phyloP scores from a whole-genome alignment of 2,329 filamentous ascomycete genomes.

The Penicillium hesseltinei region DNA sequence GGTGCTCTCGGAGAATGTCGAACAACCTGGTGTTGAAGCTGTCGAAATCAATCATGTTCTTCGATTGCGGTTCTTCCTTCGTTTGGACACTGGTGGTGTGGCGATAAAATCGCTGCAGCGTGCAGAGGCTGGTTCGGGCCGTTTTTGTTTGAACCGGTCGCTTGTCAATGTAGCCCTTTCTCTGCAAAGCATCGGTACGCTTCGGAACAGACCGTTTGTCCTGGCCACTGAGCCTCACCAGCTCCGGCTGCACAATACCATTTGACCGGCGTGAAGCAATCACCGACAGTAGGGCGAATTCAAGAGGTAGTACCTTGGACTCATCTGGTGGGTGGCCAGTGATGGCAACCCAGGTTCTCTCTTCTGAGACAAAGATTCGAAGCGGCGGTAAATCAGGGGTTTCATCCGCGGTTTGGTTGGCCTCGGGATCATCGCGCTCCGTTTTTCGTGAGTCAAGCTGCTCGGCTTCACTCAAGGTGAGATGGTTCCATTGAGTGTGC shows the following conservation, averaged over 20 bases:
- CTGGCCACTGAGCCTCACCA: constrained; percentile 57
- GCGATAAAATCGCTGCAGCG: constrained; percentile 50
- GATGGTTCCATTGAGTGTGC: constrained; percentile 40
- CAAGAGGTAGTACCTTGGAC: constrained; percentile 52
- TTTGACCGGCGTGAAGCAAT: constrained; percentile 55
- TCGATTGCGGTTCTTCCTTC: constrained; percentile 3
- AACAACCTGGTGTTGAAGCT: constrained; percentile 51
- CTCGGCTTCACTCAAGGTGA: constrained; percentile 44
- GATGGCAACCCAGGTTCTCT: constrained; percentile 59
- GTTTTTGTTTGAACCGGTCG: constrained; percentile 48
- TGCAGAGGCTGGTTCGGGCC: constrained; percentile 56
- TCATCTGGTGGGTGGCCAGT: constrained; percentile 59
- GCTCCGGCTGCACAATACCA: constrained; percentile 59
- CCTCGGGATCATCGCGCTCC: not conserved
- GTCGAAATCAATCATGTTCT: constrained; percentile 48
- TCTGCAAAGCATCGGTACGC: constrained; percentile 56
- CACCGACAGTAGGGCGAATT: constrained; percentile 58
- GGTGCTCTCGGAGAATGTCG: constrained; percentile 48
- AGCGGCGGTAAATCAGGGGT: constrained; percentile 7
- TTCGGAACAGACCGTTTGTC: constrained; percentile 65
- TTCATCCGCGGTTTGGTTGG: not conserved
- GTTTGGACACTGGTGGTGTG: constrained; percentile 13
- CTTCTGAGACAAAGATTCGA: constrained; percentile 53
- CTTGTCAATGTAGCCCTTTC: constrained; percentile 63
- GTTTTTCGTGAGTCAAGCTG: constrained; percentile 8